A percentile compares a stretch with the other conserved stretches of the same genome.
Evolutionary conservation across 2,329 filamentous ascomycete genomes (phyloP).

Genomic region (Cladophialophora yegresii): DNA sequence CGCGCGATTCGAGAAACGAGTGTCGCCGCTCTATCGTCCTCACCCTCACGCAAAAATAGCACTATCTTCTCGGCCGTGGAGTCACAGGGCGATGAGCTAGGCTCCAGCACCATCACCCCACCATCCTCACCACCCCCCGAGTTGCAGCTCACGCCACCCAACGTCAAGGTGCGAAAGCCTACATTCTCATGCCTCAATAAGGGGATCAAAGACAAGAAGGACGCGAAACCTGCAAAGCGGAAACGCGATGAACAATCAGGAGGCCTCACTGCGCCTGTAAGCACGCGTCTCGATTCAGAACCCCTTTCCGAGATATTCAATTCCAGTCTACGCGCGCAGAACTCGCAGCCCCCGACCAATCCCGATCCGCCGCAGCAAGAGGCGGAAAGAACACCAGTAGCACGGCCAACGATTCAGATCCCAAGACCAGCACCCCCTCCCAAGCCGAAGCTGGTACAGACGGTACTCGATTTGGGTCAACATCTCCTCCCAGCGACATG

Average conservation of each 20-base stretch:
- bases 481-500: constrained; percentile 56
- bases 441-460: constrained; percentile 54
- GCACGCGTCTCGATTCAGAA: constrained; percentile 31
- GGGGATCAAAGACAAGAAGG: constrained; percentile 34
- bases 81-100: constrained; percentile 43
- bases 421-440: constrained; percentile 19
- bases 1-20: constrained; percentile 53
- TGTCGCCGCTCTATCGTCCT: constrained; percentile 47
- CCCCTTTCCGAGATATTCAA: constrained; percentile 37
- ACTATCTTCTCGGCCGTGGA: constrained; percentile 47
- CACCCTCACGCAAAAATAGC: constrained; percentile 51
- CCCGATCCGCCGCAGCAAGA: constrained; percentile 16
- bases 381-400: constrained; percentile 13
- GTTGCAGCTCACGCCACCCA: constrained; percentile 47
- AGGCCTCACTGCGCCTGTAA: constrained; percentile 34
- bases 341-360: constrained; percentile 11
- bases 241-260: constrained; percentile 43
- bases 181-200: constrained; percentile 52
- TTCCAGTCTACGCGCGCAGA: constrained; percentile 29
- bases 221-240: constrained; percentile 41
- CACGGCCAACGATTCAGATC: constrained; percentile 19
- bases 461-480: constrained; percentile 61
- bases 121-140: constrained; percentile 55
- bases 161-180: constrained; percentile 50
- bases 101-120: constrained; percentile 49